Evolutionary conservation across 2,329 filamentous ascomycete species (phyloP).

Genomic region (Madurella fahalii): DNA sequence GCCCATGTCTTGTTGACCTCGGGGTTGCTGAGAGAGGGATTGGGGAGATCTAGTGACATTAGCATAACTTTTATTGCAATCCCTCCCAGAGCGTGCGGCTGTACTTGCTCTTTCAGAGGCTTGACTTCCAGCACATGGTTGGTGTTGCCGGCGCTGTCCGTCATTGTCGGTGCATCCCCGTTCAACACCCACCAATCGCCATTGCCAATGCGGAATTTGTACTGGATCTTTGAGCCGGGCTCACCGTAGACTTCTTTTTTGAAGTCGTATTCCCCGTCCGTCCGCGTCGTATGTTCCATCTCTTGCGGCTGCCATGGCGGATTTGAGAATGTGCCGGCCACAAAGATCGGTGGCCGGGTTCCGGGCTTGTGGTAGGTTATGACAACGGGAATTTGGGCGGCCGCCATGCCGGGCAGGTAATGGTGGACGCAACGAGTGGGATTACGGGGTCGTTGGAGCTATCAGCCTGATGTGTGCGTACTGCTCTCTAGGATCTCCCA

Average conservation of each 20-base stretch:
- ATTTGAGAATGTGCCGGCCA: slow-evolving; percentile 65
- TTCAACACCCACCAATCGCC: slow-evolving; percentile 69
- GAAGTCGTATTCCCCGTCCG: slow-evolving; percentile 56
- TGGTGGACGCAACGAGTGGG: not conserved
- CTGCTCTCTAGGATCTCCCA: not conserved
- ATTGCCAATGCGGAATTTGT: slow-evolving; percentile 67
- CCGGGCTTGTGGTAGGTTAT: slow-evolving; percentile 60
- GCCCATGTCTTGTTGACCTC: not conserved
- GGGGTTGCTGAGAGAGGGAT: not conserved
- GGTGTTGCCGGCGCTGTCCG: slow-evolving; percentile 43
- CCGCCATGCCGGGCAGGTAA: slow-evolving; percentile 30
- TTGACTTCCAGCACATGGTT: slow-evolving; percentile 45
- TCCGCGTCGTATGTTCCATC: slow-evolving; percentile 54
- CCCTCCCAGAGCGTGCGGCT: not conserved
- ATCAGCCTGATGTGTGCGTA: not conserved
- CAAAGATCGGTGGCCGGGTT: slow-evolving; percentile 62
- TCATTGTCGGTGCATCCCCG: slow-evolving; percentile 51
- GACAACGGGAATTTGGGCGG: slow-evolving; percentile 42
- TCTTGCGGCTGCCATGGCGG: slow-evolving; percentile 64
- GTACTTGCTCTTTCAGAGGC: slow-evolving; percentile 17
- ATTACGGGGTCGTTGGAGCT: not conserved
- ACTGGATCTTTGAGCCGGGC: slow-evolving; percentile 60
- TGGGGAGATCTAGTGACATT: not conserved
- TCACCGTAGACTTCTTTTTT: slow-evolving; percentile 51
- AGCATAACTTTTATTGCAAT: not conserved